Base-by-base conservation (phyloP, 2,329 filamentous ascomycete genomes). In the Apiospora marii region DNA sequence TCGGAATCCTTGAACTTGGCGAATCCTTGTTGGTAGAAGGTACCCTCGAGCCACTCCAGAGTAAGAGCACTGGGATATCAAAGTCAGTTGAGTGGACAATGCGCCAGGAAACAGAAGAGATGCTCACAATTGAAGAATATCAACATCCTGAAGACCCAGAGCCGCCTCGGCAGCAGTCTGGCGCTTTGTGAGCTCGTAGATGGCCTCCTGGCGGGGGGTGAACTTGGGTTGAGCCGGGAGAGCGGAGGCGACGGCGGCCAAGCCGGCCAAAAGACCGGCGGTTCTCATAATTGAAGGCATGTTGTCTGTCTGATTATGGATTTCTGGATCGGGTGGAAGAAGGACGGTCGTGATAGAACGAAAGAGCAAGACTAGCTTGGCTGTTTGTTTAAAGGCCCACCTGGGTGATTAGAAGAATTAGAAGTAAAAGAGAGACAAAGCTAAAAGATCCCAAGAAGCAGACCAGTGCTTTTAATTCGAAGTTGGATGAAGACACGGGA, bases 1-100 rank as follows among this genome's bases (percentile, higher is more conserved):
- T 93, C 89, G 43, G 86, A 81, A 53, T 88, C 86, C 37, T 89
- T 86, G 83, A 94, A 93, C 81, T 90, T 87, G 74, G 86, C 86
- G 79, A 94, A 93, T 49, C 92, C 92, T 79, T 92, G 87, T 77
- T 89, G 86, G 86, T 95, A 94, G 83, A 94, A 94, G 71, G 87
- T 85, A 34, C 90, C 87, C 84, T 94, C 93, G 78, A 94, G 91
- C 83, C 92, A 91, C 83, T 95, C 93, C 67, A 94, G 86, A 7
- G 92, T 94, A 72, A 94, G 85, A 74, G 92, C 92, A 79, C 90
- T 92, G 74, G 41, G 24, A 24, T 71, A 27, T 3, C 8, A 41
- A 8, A 19, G 49, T 30, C 24, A 3, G 14, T 43, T 13, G 69
- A 19, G 64, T 34, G 67, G 19, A n/a, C 7, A 34, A 41, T 64